Base-by-base conservation (phyloP, 306 rosid species). In the Comarum palustre region DNA sequence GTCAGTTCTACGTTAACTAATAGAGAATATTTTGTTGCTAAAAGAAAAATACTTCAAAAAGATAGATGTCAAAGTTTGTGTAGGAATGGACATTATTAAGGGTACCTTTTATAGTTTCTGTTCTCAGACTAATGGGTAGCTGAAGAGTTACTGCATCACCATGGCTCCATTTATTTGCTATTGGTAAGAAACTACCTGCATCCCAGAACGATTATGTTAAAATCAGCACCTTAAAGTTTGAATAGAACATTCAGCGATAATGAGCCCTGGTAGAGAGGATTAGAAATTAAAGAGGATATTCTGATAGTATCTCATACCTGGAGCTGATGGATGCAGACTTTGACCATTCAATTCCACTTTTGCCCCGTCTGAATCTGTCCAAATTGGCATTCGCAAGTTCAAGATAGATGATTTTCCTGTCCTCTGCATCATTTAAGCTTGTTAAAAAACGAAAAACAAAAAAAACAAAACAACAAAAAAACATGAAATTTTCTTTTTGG, bases 361-460 rank as follows among this genome's bases (percentile, higher is more conserved):
- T 22, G 92, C 87, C 66, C 81, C 89, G 71, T 64, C 47, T 6
- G 46, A 4, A 47, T 9, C 27, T 12, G 95, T 91, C 98, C 98
- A 94, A 50, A 84, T 78, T 10, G 98, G 98, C 5, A 91, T 8
- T 55, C 98, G 90, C 43, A 94, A 65, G 63, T 91, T 90, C 76
- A 92, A 75, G 41, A 82, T 80, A 34, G 96, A 91, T 15, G 62
- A 76, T 66, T 46, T 67, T 42, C 71, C 78, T 10, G 61, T 38
- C 22, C 71, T 86, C 92, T 91, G 83, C 84, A 74, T 41, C 25
- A 69, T 54, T 63, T 63, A 69, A 22, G 68, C 48, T 73, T 51
- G 36, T 5, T 31, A 31, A 31, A 31, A 2, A 31, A 32, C 3
- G 36, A 4, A 32, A 39, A 5, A 39, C 8, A 39, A 1, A 17